phyloP scores from a whole-genome alignment of 2,329 filamentous ascomycete species.

The Diaporthe destruens region DNA sequence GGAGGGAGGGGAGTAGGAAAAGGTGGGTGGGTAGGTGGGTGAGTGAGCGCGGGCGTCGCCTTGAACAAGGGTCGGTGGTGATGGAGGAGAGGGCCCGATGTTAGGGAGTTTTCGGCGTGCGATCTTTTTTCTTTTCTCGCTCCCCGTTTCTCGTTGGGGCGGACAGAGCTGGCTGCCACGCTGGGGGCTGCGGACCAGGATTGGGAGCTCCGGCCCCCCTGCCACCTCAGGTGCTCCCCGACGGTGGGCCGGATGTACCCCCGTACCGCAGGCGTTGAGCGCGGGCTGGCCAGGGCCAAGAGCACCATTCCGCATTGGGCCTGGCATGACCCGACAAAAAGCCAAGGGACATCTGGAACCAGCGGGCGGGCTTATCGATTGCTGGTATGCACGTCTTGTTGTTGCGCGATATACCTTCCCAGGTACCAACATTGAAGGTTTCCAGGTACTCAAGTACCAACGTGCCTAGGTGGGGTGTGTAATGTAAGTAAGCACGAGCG shows the following conservation, averaged over 20 bases:
- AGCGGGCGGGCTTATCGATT: slow-evolving; percentile 27
- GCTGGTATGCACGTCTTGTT: not conserved
- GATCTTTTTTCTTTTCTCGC: slow-evolving; percentile 42
- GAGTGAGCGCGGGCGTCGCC: slow-evolving; percentile 34
- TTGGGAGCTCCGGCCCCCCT: slow-evolving; percentile 28
- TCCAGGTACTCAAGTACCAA: no score
- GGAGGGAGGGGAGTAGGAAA: slow-evolving; percentile 41
- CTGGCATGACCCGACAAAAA: slow-evolving; percentile 39
- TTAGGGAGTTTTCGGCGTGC: slow-evolving; percentile 40
- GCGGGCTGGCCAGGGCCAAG: slow-evolving; percentile 24
- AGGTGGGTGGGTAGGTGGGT: slow-evolving; percentile 36
- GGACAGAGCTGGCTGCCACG: slow-evolving; percentile 23
- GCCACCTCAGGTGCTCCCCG: no score
- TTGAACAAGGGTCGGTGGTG: slow-evolving; percentile 33
- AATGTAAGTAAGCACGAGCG: not conserved
- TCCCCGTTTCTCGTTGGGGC: slow-evolving; percentile 39
- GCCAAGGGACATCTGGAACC: not conserved
- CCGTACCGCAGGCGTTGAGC: slow-evolving; percentile 29
- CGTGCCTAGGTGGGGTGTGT: no score
- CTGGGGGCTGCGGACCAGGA: slow-evolving; percentile 25
- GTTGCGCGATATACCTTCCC: no score
- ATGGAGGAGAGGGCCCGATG: slow-evolving; percentile 38
- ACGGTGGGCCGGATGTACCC: slow-evolving; percentile 25
- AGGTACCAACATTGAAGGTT: no score
- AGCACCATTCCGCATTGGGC: slow-evolving; percentile 25